phyloP scores from a whole-genome alignment of 257 asterid genomes.

The Salvia rosmarinus region DNA sequence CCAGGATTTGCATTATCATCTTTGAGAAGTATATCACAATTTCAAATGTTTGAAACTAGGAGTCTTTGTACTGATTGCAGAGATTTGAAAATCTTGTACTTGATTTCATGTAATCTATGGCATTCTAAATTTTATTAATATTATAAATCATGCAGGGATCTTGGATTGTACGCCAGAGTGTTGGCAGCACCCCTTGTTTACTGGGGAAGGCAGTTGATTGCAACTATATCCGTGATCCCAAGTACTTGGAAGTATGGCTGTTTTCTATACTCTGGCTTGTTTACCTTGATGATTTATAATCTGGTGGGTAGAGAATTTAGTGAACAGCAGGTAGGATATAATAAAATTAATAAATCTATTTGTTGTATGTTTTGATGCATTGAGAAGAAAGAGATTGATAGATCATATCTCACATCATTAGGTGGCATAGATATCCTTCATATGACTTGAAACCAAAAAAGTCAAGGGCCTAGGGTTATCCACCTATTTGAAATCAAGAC shows the following conservation, averaged over 20 bases:
- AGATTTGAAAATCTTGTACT: no score
- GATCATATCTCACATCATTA: not conserved
- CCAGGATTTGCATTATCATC: no score
- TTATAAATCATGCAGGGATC: slow-evolving; percentile 68
- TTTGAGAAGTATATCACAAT: no score
- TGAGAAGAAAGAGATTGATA: not conserved
- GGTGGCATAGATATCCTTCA: not conserved
- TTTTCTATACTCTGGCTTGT: slow-evolving; percentile 8
- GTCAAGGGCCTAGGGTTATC: not conserved
- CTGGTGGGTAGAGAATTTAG: slow-evolving; percentile 2
- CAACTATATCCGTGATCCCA: slow-evolving; percentile 85
- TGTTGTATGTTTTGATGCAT: not conserved
- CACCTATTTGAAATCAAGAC: not conserved
- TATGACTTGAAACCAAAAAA: not conserved
- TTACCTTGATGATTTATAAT: not conserved
- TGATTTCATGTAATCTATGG: no score
- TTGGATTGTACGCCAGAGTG: slow-evolving; percentile 99
- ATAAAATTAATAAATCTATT: slow-evolving; percentile 1
- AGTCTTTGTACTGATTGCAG: no score
- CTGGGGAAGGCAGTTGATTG: slow-evolving; percentile 97
- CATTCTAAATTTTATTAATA: slow-evolving; percentile 18
- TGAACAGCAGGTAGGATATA: not conserved
- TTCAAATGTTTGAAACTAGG: no score
- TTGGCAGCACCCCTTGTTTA: slow-evolving; percentile 97
- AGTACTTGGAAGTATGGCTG: slow-evolving; percentile 74